Evolutionary conservation across 1,139 yeast species (phyloP).

Genomic region (Sugiyamaella xylanicola): DNA sequence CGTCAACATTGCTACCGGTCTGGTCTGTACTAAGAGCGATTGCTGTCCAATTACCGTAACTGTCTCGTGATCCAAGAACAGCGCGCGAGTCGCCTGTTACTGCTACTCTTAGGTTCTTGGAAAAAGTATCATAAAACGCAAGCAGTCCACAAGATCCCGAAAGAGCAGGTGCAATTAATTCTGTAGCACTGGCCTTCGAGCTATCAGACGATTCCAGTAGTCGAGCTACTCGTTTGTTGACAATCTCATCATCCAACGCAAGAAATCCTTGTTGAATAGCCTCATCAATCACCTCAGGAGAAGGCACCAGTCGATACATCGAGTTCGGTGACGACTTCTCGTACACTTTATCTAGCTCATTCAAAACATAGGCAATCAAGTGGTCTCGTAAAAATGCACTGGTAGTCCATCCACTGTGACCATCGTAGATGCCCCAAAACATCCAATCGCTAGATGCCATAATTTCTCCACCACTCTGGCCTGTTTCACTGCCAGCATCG

Average conservation of each 20-base stretch:
- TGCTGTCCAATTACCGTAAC: slow-evolving; percentile 79
- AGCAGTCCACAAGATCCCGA: slow-evolving; percentile 94
- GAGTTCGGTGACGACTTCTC: slow-evolving; percentile 42
- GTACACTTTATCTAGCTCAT: slow-evolving; percentile 71
- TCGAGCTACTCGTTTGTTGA: slow-evolving; percentile 68
- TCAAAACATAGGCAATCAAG: slow-evolving; percentile 72
- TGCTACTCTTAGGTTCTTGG: slow-evolving; percentile 78
- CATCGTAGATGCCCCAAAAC: slow-evolving; percentile 95
- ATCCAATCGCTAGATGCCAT: slow-evolving; percentile 74
- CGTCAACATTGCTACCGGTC: slow-evolving; percentile 89
- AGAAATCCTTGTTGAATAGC: slow-evolving; percentile 83
- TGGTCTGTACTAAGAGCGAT: slow-evolving; percentile 86
- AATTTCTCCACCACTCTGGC: background rate
- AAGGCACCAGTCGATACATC: slow-evolving; percentile 55
- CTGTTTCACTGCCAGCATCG: background rate
- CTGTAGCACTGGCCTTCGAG: slow-evolving; percentile 66
- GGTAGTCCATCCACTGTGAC: slow-evolving; percentile 97
- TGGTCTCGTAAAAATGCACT: slow-evolving; percentile 80
- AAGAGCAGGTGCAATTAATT: slow-evolving; percentile 84
- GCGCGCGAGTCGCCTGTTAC: slow-evolving; percentile 98
- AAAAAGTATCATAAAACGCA: slow-evolving; percentile 79
- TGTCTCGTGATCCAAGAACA: slow-evolving; percentile 69
- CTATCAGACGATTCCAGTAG: slow-evolving; percentile 60
- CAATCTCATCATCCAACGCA: slow-evolving; percentile 83
- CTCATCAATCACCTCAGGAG: slow-evolving; percentile 68